Base-by-base conservation (phyloP, 2,329 filamentous ascomycete genomes). In the Fusarium pilosicola region DNA sequence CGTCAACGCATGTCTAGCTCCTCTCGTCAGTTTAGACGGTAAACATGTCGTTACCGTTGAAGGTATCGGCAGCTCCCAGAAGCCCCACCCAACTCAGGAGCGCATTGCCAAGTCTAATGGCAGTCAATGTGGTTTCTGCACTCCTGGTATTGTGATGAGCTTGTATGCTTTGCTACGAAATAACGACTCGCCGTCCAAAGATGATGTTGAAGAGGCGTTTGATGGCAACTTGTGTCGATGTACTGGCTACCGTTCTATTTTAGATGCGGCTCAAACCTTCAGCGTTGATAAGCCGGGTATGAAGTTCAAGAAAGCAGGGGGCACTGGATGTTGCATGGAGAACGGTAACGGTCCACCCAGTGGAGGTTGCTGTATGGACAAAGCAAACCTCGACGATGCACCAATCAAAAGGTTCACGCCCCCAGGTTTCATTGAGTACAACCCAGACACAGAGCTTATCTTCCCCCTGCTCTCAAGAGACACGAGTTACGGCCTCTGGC, bases 41-140 rank as follows among this genome's bases (percentile, higher is more conserved):
- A 99, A 99, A 82, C 96, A 99, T 88, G 94, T 98, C 79, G 95
- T 99, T 80, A 99, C 96, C 7, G 92, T 99, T 45, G 96, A 99
- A 83, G 96, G 96, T 12, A 98, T 99, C 78, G 96, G 96, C 17
- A 94, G 93, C 80, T 91, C 94, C 34, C 92, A 96, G 81, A 90
- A 88, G 46, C 96, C 96, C 10, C 96, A 99, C 84, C 94, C 96
- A 5, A 87, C 92, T 7, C 96, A 98, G 81, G 95, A 98, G 84
- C 89, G 96, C 54, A 93, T 99, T 77, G 96, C 96, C 24, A 93
- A 93, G 83, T 90, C 93, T 38, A 96, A 97, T 84, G 96, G 96
- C 55, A 97, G 94, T 76, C 96, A 99, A 82, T 99, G 89, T 68
- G 89, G 95, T 2, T 99, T 99, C 84, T 99, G 96, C 80, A 98